These are phyloP conservation scores for Fusarium citri DNA, from an alignment of 2,329 filamentous ascomycete species.

Conservation along the genomic window DNA sequence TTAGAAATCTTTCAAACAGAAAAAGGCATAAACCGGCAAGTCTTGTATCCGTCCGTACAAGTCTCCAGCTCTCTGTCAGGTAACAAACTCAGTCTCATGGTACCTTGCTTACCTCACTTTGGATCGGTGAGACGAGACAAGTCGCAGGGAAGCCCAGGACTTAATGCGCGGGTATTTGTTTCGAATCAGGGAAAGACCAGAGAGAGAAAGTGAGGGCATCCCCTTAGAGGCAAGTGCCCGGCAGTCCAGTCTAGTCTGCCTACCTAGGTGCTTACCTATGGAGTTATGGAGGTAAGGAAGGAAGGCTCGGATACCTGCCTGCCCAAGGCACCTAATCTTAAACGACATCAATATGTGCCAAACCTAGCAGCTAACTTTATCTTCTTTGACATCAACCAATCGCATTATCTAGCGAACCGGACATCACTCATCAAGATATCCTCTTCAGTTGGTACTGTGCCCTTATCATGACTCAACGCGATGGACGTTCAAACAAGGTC, in stretches of 20 bases:
- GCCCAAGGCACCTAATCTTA: background rate
- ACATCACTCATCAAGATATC: background rate
- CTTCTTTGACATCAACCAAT: constrained; percentile 17
- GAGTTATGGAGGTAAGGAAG: background rate
- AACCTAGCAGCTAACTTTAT: background rate
- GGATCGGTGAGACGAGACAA: constrained; percentile 32
- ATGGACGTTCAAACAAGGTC: constrained; percentile 4
- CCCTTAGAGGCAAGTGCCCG: constrained; percentile 8
- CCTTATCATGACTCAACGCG: background rate
- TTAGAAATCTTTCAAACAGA: constrained; percentile 3
- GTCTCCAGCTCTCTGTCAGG: constrained; percentile 9
- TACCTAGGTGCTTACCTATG: background rate
- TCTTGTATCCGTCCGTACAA: constrained; percentile 18
- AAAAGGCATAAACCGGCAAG: constrained; percentile 24
- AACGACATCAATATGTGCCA: background rate
- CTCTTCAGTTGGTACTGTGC: background rate
- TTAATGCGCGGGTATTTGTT: constrained; percentile 31
- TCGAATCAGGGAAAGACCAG: constrained; percentile 35
- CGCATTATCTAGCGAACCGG: background rate
- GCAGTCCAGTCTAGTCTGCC: constrained; percentile 3
- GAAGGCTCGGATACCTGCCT: background rate
- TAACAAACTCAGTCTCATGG: constrained; percentile 2
- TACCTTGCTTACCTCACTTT: constrained; percentile 20
- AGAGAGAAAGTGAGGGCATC: constrained; percentile 2
- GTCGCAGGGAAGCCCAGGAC: constrained; percentile 31